Evolutionary conservation across 2,329 filamentous ascomycete species (phyloP).

Genomic region (Monilinia polystroma): DNA sequence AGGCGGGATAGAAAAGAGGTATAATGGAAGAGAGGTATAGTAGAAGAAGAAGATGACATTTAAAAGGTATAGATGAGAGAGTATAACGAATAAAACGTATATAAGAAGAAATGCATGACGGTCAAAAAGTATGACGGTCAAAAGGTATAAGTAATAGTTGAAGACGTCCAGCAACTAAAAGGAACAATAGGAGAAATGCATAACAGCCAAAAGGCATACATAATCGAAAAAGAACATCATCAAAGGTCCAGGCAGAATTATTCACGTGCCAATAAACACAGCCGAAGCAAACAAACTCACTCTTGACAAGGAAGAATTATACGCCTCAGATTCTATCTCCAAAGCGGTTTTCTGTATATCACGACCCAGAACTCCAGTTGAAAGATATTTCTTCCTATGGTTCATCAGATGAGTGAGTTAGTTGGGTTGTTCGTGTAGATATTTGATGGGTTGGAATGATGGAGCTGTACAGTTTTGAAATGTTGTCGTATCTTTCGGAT

Average conservation of each 20-base stretch:
- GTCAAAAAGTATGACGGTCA: too few relatives aligned
- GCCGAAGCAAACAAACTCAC: conserved; percentile 46
- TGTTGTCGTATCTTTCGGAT: conserved; percentile 59
- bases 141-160: too few relatives aligned
- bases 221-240: too few relatives aligned
- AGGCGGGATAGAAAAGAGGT: too few relatives aligned
- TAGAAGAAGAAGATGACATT: neutral
- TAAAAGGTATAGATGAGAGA: neutral
- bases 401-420: conserved; percentile 3
- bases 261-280: conserved; percentile 10
- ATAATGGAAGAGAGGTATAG: neutral
- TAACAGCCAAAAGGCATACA: too few relatives aligned
- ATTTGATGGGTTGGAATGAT: neutral
- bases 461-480: conserved; percentile 58
- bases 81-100: neutral
- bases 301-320: conserved; percentile 54
- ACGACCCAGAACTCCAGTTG: conserved; percentile 45
- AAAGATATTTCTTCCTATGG: conserved; percentile 35
- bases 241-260: neutral
- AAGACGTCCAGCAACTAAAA: too few relatives aligned
- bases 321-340: conserved; percentile 63
- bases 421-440: neutral
- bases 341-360: conserved; percentile 56
- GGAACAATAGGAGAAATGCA: too few relatives aligned
- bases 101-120: too few relatives aligned